Percentiles rank a stretch among this genome's conserved stretches.
Evolutionary conservation across 257 asterid species (phyloP).

Genomic region (Hygrophila difformis): DNA sequence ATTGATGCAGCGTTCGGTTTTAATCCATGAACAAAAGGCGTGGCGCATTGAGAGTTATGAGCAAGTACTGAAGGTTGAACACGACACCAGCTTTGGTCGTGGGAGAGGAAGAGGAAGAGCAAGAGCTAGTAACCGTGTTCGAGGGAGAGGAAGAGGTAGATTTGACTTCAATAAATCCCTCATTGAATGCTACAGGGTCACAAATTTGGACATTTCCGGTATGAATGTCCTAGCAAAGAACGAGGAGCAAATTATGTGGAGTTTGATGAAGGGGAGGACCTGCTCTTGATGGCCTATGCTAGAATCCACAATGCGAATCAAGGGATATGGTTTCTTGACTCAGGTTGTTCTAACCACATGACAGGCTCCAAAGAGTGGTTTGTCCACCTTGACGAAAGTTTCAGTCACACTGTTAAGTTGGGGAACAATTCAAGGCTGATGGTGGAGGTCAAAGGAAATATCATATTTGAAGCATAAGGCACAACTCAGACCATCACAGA

Average conservation of each 20-base stretch:
- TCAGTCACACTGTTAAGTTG: slow-evolving; percentile 3
- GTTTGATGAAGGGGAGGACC: neutral
- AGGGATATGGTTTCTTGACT: slow-evolving; percentile 12
- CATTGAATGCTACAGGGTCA: slow-evolving; percentile 13
- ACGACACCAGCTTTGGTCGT: neutral
- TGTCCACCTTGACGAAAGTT: too few relatives aligned
- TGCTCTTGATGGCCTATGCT: neutral
- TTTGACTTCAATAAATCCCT: neutral
- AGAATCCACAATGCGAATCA: neutral
- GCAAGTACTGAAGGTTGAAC: neutral
- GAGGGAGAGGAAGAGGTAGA: slow-evolving; percentile 4
- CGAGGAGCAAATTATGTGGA: neutral
- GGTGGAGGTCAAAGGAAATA: neutral
- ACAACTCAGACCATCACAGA: neutral
- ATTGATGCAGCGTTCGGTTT: neutral
- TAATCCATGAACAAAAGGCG: slow-evolving; percentile 4
- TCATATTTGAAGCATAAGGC: neutral
- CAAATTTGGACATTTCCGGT: neutral
- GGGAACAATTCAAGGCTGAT: neutral
- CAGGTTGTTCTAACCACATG: slow-evolving; percentile 7
- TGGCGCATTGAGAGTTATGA: neutral
- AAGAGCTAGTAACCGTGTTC: neutral
- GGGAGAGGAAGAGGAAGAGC: neutral
- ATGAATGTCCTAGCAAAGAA: slow-evolving; percentile 5
- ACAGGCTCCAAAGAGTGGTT: neutral